Percentiles rank a stretch among this genome's conserved stretches.
These are phyloP conservation scores for Coleophoma eucalyptorum DNA, from an alignment of 2,329 filamentous ascomycete species.

Conservation along the genomic window DNA sequence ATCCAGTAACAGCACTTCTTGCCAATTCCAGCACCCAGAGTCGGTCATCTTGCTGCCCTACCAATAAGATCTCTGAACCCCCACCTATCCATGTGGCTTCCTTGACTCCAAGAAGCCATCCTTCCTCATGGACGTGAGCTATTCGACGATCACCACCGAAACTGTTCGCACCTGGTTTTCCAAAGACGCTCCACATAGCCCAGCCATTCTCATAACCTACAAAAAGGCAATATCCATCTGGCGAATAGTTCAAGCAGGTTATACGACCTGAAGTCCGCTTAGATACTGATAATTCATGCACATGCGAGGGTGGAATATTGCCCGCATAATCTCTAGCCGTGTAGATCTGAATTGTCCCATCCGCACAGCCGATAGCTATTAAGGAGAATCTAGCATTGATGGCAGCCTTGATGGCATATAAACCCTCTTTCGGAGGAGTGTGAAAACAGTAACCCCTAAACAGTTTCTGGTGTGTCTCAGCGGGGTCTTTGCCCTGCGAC, in stretches of 20 bases:
- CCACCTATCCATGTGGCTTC: slow-evolving; percentile 84
- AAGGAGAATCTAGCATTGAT: slow-evolving; percentile 96
- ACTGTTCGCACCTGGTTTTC: slow-evolving; percentile 81
- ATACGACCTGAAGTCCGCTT: slow-evolving; percentile 63
- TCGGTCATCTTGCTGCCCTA: slow-evolving; percentile 67
- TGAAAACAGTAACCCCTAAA: slow-evolving; percentile 95
- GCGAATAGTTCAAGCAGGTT: slow-evolving; percentile 79
- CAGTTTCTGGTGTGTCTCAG: slow-evolving; percentile 49
- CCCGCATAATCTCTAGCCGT: slow-evolving; percentile 89
- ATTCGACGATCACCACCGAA: slow-evolving; percentile 68
- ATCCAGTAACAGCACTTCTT: slow-evolving; percentile 87
- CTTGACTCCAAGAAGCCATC: slow-evolving; percentile 77
- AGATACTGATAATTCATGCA: slow-evolving; percentile 67
- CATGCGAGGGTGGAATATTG: slow-evolving; percentile 85
- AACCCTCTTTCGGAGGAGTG: slow-evolving; percentile 53
- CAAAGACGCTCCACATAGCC: slow-evolving; percentile 97
- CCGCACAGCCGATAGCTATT: slow-evolving; percentile 78
- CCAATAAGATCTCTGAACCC: slow-evolving; percentile 79
- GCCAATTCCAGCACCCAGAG: slow-evolving; percentile 91
- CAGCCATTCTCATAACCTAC: slow-evolving; percentile 90
- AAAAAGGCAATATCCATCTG: slow-evolving; percentile 94
- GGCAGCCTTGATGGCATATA: slow-evolving; percentile 67
- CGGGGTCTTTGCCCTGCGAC: slow-evolving; percentile 35
- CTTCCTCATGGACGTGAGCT: slow-evolving; percentile 66
- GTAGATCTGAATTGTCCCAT: slow-evolving; percentile 84